phyloP scores from a whole-genome alignment of 345 rosid species.

The Aquilaria malaccensis region DNA sequence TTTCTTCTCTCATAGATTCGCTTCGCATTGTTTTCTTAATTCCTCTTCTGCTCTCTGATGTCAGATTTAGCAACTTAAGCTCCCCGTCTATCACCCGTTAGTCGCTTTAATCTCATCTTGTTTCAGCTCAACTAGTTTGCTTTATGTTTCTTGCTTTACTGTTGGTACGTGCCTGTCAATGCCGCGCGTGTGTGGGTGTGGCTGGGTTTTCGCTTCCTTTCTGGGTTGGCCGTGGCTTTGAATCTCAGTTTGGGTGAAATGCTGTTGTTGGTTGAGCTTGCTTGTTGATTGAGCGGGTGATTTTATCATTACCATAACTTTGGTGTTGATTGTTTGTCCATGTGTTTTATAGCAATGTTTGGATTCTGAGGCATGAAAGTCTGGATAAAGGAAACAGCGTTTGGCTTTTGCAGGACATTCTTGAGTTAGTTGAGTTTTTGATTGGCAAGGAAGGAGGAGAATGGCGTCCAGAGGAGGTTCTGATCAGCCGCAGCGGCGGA shows the following conservation, averaged over 20 bases:
- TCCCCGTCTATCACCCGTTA: slow-evolving; percentile 4
- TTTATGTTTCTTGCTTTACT: neutral
- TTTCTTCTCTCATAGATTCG: neutral
- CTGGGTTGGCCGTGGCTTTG: neutral
- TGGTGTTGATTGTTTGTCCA: neutral
- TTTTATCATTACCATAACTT: neutral
- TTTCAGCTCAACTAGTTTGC: neutral
- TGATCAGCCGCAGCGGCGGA: slow-evolving; percentile 47
- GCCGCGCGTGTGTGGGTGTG: neutral
- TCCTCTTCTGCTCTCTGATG: neutral
- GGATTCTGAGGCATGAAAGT: neutral
- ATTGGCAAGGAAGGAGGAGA: slow-evolving; percentile 16
- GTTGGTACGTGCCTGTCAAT: neutral
- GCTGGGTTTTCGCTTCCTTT: neutral
- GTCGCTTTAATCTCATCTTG: neutral
- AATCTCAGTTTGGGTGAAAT: neutral
- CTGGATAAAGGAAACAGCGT: neutral
- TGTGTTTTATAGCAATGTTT: neutral
- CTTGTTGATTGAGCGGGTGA: neutral
- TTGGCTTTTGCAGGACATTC: slow-evolving; percentile 10
- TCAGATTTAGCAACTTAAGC: slow-evolving; percentile 6
- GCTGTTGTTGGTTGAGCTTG: no score
- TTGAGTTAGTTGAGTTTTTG: slow-evolving; percentile 5
- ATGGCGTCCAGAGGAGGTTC: slow-evolving; percentile 58
- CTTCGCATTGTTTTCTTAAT: neutral